Conservation (phyloP, 192 early-diverging fungal genomes). For the Backusella sp. region DNA sequence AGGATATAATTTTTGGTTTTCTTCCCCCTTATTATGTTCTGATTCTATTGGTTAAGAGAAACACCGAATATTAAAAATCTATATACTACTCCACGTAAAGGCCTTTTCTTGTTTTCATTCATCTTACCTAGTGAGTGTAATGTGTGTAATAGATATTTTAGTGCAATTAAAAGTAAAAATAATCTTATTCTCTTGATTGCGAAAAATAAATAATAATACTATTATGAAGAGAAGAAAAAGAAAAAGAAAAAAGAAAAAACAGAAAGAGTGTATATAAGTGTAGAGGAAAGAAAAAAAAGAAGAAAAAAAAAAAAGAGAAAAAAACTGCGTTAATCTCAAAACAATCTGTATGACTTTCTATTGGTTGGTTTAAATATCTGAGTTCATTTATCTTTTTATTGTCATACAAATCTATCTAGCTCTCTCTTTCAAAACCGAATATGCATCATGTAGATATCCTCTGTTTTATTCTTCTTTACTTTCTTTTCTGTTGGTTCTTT, state of each 20-base stretch:
- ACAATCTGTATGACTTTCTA: neutral
- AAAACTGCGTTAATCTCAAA: neutral
- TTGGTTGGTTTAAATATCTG: neutral
- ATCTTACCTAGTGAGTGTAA: slow-evolving; percentile 1
- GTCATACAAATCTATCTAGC: neutral
- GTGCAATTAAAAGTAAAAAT: neutral
- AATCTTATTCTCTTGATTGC: neutral
- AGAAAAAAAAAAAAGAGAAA: neutral
- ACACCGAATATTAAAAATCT: neutral
- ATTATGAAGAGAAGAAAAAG: neutral
- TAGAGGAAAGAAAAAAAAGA: neutral
- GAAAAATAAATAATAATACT: neutral
- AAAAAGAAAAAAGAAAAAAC: neutral
- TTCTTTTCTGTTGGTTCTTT: neutral
- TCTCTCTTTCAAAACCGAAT: no score
- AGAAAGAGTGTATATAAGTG: neutral
- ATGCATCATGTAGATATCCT: no score
- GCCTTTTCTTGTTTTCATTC: neutral
- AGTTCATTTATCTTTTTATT: neutral
- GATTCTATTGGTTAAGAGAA: slow-evolving; percentile 1
- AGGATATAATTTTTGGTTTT: neutral
- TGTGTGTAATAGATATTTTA: neutral
- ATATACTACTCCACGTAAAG: neutral
- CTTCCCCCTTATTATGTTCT: neutral
- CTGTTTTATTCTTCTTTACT: neutral